phyloP scores from a whole-genome alignment of 108 stramenopile genomes.

The Cyclotella distinguenda region DNA sequence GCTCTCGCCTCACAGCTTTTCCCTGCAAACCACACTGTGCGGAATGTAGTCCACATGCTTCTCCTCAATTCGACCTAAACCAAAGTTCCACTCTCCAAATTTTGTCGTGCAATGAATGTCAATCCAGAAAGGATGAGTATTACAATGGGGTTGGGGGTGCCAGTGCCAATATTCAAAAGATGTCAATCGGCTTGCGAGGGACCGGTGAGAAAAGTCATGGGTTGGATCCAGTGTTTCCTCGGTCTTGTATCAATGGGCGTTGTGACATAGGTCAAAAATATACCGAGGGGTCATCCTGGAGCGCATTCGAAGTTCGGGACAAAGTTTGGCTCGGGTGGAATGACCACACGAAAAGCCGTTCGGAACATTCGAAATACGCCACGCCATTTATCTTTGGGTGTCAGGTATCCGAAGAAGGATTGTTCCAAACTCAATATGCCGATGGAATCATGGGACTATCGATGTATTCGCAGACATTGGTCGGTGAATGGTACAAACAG shows the following conservation, averaged over 20 bases:
- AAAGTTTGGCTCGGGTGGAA: conserved; percentile 66
- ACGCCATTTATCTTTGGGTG: conserved; percentile 92
- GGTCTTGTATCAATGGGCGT: conserved; percentile 24
- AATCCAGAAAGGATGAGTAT: conserved; percentile 1
- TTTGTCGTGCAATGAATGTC: conserved; percentile 32
- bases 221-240: not conserved
- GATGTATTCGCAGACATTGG: conserved; percentile 56
- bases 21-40: conserved; percentile 81
- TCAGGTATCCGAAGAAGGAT: conserved; percentile 81
- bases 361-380: conserved; percentile 34
- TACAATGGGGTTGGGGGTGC: conserved; percentile 18
- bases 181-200: not conserved
- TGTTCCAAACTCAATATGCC: conserved; percentile 91
- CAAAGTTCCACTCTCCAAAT: conserved; percentile 27
- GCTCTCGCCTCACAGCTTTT: conserved; percentile 87
- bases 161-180: not conserved
- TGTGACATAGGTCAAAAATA: conserved; percentile 68
- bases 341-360: conserved; percentile 3
- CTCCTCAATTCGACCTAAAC: conserved; percentile 39
- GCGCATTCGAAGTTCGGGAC: conserved; percentile 74
- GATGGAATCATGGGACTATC: conserved; percentile 95
- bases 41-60: conserved; percentile 68
- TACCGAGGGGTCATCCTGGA: conserved; percentile 77
- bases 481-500: conserved; percentile 36
- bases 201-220: conserved; percentile 5